These are phyloP conservation scores for Kodamaea laetipori DNA, from an alignment of 805 yeast species.

Conservation along the genomic window DNA sequence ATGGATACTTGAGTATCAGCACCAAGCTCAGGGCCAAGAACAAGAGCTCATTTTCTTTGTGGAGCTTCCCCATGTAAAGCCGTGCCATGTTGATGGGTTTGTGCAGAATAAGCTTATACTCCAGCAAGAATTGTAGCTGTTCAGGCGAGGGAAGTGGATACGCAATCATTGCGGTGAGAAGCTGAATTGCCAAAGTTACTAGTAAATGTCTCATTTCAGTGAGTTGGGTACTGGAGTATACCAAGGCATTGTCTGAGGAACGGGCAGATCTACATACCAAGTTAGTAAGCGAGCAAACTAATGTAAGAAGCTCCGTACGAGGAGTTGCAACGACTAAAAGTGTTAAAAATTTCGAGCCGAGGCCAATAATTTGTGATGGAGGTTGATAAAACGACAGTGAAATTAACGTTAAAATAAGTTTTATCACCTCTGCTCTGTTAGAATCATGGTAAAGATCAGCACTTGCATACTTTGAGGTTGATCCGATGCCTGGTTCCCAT, in stretches of 20 bases:
- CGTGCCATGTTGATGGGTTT: conserved; percentile 46
- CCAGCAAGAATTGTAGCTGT: conserved; percentile 24
- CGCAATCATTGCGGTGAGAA: conserved; percentile 59
- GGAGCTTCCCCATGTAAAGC: conserved; percentile 51
- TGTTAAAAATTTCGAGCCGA: conserved; percentile 45
- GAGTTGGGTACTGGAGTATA: conserved; percentile 28
- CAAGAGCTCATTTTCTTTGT: conserved; percentile 55
- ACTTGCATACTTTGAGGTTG: neutral
- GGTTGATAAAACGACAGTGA: conserved; percentile 2
- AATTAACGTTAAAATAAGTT: neutral
- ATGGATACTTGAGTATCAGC: conserved; percentile 49
- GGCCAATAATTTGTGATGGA: conserved; percentile 1
- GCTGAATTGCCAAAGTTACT: conserved; percentile 59
- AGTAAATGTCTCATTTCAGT: conserved; percentile 47
- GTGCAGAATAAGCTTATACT: conserved; percentile 3
- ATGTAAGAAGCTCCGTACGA: conserved; percentile 48
- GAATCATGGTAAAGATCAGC: neutral
- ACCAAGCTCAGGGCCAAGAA: conserved; percentile 52
- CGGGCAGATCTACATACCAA: conserved; percentile 54
- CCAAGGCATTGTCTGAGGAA: conserved; percentile 47
- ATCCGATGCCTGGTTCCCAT: conserved; percentile 17
- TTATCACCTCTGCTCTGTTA: conserved; percentile 1
- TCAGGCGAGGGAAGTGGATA: conserved; percentile 59
- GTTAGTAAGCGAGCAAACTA: conserved; percentile 73
- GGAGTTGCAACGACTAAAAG: conserved; percentile 53